A percentile compares a stretch with the other conserved stretches of the same genome.
These are phyloP conservation scores for Daldinia eschscholtzii DNA, from an alignment of 2,329 filamentous ascomycete species.

Conservation along the genomic window DNA sequence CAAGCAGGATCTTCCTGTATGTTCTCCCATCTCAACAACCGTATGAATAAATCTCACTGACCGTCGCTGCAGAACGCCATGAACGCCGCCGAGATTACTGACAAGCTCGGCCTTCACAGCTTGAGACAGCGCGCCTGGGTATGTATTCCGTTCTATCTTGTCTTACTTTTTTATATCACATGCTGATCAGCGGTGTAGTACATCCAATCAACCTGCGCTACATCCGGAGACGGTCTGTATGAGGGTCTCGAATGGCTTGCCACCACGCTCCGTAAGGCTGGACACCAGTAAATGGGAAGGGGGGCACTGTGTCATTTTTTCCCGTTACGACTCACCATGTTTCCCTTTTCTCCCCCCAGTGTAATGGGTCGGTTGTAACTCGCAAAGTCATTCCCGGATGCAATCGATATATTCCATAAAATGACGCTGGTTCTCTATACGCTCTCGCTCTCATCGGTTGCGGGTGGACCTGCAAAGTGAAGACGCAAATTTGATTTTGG, in stretches of 20 bases:
- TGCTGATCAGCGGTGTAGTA: slow-evolving; percentile 69
- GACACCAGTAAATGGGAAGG: slow-evolving; percentile 67
- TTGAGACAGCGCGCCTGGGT: slow-evolving; percentile 99
- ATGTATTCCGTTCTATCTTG: slow-evolving; percentile 61
- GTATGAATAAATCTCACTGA: slow-evolving; percentile 46
- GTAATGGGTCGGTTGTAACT: slow-evolving; percentile 70
- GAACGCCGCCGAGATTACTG: slow-evolving; percentile 99
- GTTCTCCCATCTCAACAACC: slow-evolving; percentile 55
- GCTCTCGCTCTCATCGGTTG: slow-evolving; percentile 46
- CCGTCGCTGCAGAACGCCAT: slow-evolving; percentile 83
- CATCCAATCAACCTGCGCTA: slow-evolving; percentile 99
- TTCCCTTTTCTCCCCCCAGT: slow-evolving; percentile 56
- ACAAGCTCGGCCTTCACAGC: slow-evolving; percentile 99
- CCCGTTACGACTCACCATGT: slow-evolving; percentile 55
- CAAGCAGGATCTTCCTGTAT: slow-evolving; percentile 98
- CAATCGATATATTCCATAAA: slow-evolving; percentile 69
- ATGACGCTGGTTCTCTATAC: slow-evolving; percentile 55
- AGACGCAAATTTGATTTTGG: slow-evolving; percentile 52
- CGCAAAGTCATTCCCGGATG: slow-evolving; percentile 64
- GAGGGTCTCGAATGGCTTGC: slow-evolving; percentile 97
- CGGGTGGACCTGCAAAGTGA: slow-evolving; percentile 49
- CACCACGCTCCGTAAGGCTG: slow-evolving; percentile 83
- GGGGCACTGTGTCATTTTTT: slow-evolving; percentile 53
- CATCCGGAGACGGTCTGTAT: slow-evolving; percentile 98
- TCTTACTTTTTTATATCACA: not conserved